Base-by-base conservation (phyloP, 306 rosid genomes). In the Chamaecrista fasciculata region DNA sequence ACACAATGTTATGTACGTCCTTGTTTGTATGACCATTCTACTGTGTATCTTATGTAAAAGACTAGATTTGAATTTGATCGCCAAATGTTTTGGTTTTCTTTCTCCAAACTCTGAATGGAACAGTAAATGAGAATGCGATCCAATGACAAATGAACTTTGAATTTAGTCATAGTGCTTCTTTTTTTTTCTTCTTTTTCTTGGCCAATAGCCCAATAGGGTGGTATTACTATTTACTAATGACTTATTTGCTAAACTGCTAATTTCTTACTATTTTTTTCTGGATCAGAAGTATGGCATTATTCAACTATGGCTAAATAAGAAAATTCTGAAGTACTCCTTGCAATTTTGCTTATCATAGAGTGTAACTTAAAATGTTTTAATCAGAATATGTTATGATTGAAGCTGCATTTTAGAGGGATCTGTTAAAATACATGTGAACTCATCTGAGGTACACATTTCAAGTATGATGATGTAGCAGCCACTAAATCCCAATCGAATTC, bases 1-100 rank as follows among this genome's bases (percentile, higher is more conserved):
- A 71, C 52, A 66, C 21, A 71, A 10, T 53, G 66, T 82, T 67
- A 66, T 29, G 51, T 46, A 62, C 43, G 33, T 55, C 76, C 76
- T 62, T 49, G 18, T 82, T 56, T 71, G 43, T 61, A 50, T 28
- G 21, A 66, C 66, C 46, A 61, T 56, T 64, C 58, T 52, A 66
- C 40, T 74, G 53, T 74, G 75, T 50, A 39, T 46, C 71, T 66
- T 60, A 70, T 53, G 65, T 50, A 46, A 39, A 74, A 60, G 51
- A 65, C 80, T 20, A 34, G 69, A 72, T 61, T 58, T 71, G 56
- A 53, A 72, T 61, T 58, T 71, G 56, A 53, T 44, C 4, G 26
- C 44, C 23, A 0, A 16, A 33, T 16, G 26, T 59, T 57, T 37
- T 59, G 65, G 46, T 39, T 29, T 28, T 29, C 25, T 59, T n/a